Conservation (phyloP, 192 early-diverging fungal species). For the Jimgerdemannia lactiflua region DNA sequence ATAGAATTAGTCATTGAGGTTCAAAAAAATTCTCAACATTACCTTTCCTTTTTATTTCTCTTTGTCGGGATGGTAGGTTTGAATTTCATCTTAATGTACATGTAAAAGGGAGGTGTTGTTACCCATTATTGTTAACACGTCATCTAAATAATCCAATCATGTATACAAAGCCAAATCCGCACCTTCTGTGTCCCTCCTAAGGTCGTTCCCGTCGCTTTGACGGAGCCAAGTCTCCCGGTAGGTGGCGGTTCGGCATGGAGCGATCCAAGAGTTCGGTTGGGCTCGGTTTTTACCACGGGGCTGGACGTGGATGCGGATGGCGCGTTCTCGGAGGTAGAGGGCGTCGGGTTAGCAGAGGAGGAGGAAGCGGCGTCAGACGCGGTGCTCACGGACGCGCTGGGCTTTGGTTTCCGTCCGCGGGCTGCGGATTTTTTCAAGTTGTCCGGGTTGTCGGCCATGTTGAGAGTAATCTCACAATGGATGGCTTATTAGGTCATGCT, state of each 20-base stretch:
- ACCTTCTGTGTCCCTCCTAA: background rate
- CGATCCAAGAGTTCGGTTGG: background rate
- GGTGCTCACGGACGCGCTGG: background rate
- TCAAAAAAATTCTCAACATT: slow-evolving; percentile 6
- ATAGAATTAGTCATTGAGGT: background rate
- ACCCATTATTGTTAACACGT: too few species aligned
- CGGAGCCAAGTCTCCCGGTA: background rate
- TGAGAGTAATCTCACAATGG: background rate
- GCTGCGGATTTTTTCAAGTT: background rate
- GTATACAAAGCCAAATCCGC: too few species aligned
- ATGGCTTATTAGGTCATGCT: too few species aligned
- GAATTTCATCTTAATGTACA: slow-evolving; percentile 48
- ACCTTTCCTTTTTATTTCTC: slow-evolving; percentile 55
- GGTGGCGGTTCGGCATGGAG: background rate
- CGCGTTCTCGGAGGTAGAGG: background rate
- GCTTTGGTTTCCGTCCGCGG: background rate
- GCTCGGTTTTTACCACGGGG: background rate
- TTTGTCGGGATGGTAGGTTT: slow-evolving; percentile 54
- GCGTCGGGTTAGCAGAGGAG: background rate
- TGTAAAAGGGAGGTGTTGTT: background rate
- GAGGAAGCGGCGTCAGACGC: background rate
- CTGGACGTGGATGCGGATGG: background rate
- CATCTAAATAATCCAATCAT: too few species aligned
- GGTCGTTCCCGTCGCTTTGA: background rate
- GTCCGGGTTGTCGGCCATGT: background rate